These are phyloP conservation scores for Dryas octopetala DNA, from an alignment of 306 rosid genomes.

Conservation along the genomic window DNA sequence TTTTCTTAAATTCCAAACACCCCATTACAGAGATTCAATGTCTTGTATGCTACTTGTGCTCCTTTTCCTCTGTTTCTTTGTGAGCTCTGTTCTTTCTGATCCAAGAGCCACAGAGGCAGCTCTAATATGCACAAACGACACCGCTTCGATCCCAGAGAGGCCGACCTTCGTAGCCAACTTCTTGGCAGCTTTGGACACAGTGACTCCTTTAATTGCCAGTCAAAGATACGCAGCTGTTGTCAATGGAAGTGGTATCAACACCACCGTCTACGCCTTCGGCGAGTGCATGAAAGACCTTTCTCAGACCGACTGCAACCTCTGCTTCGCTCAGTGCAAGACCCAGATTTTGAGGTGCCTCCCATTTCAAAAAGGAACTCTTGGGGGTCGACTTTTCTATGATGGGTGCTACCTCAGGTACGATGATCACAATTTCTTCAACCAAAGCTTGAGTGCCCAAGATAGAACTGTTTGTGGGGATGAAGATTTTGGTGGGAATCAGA, in stretches of 20 bases:
- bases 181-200: slow-evolving; percentile 44
- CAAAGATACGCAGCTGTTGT: slow-evolving; percentile 37
- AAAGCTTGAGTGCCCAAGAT: slow-evolving; percentile 38
- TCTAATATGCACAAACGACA: slow-evolving; percentile 49
- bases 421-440: slow-evolving; percentile 47
- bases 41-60: slow-evolving; percentile 7
- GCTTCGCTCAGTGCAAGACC: slow-evolving; percentile 64
- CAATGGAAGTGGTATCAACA: slow-evolving; percentile 42
- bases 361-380: slow-evolving; percentile 50
- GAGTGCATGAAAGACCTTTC: slow-evolving; percentile 72
- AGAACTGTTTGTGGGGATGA: slow-evolving; percentile 35
- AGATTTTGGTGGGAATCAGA: slow-evolving; percentile 26
- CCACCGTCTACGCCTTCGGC: slow-evolving; percentile 50
- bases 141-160: slow-evolving; percentile 33
- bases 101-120: slow-evolving; percentile 57
- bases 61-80: slow-evolving; percentile 17
- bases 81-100: slow-evolving; percentile 29
- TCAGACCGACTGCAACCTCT: slow-evolving; percentile 52
- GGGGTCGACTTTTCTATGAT: slow-evolving; percentile 57
- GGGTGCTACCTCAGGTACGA: slow-evolving; percentile 69
- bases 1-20: neutral
- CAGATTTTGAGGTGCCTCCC: slow-evolving; percentile 58
- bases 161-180: slow-evolving; percentile 40
- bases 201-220: slow-evolving; percentile 35
- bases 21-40: neutral